phyloP scores from a whole-genome alignment of 768 basidiomycete genomes.

The Austroboletus eburneus region DNA sequence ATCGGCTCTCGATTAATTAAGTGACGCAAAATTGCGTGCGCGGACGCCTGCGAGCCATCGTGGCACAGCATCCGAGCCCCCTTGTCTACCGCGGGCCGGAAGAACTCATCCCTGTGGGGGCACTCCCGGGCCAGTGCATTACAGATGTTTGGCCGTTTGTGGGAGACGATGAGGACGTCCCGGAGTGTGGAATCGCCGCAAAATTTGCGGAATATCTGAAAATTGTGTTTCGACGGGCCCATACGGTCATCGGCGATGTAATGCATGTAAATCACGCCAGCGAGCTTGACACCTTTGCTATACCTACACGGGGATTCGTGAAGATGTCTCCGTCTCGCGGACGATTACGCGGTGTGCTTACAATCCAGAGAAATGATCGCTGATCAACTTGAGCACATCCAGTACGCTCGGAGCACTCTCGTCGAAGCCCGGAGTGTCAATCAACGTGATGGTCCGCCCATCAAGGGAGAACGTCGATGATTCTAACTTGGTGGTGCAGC shows the following conservation, averaged over 20 bases:
- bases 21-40: slow-evolving; percentile 40
- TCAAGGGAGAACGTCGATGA: slow-evolving; percentile 41
- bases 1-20: slow-evolving; percentile 38
- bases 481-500: slow-evolving; percentile 21
- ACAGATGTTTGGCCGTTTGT: slow-evolving; percentile 41
- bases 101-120: slow-evolving; percentile 37
- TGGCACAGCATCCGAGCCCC: slow-evolving; percentile 45
- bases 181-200: slow-evolving; percentile 44
- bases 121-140: slow-evolving; percentile 33
- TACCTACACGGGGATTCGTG: slow-evolving; percentile 8
- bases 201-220: slow-evolving; percentile 45
- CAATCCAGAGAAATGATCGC: slow-evolving; percentile 29
- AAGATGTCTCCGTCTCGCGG: not conserved
- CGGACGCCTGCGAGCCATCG: slow-evolving; percentile 38
- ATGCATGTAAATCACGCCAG: slow-evolving; percentile 51
- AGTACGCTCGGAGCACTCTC: slow-evolving; percentile 43
- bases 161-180: slow-evolving; percentile 47
- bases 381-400: slow-evolving; percentile 43
- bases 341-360: slow-evolving; percentile 11
- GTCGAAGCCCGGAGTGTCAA: slow-evolving; percentile 61
- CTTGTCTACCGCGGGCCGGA: slow-evolving; percentile 43
- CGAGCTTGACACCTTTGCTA: slow-evolving; percentile 32
- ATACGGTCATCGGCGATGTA: slow-evolving; percentile 42
- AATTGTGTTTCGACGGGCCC: slow-evolving; percentile 41
- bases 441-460: slow-evolving; percentile 39